These are phyloP conservation scores for Aphanomyces cochlioides DNA, from an alignment of 352 stramenopile species.

Conservation along the genomic window DNA sequence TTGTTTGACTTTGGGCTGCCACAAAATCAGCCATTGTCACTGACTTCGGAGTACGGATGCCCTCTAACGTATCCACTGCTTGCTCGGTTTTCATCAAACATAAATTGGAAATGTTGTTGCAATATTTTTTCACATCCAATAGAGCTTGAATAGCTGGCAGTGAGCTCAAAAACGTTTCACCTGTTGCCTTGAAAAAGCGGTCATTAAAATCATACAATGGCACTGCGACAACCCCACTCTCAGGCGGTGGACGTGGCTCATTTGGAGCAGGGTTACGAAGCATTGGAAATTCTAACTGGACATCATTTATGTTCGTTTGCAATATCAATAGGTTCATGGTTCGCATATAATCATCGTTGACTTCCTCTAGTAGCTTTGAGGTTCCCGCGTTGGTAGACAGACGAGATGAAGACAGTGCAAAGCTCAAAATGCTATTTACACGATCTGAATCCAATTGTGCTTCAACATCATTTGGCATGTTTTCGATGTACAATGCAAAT, in stretches of 20 bases:
- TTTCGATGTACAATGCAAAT: conserved; percentile 55
- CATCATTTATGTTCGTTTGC: conserved; percentile 61
- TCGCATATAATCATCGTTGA: conserved; percentile 88
- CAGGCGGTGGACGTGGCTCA: neutral
- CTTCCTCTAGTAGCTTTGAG: conserved; percentile 78
- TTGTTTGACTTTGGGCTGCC: conserved; percentile 63
- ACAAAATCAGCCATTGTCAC: conserved; percentile 54
- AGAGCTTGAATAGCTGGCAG: conserved; percentile 64
- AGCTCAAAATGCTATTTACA: conserved; percentile 69
- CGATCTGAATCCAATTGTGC: conserved; percentile 60
- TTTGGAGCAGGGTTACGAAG: conserved; percentile 42
- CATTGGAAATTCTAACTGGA: conserved; percentile 54
- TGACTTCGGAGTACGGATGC: neutral
- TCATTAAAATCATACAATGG: conserved; percentile 63
- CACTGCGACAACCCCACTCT: conserved; percentile 3
- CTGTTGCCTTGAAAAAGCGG: conserved; percentile 53
- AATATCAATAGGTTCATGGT: conserved; percentile 94
- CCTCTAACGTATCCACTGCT: conserved; percentile 4
- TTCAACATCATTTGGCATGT: conserved; percentile 67
- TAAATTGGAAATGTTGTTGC: conserved; percentile 34
- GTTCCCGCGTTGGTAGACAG: conserved; percentile 53
- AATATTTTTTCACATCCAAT: conserved; percentile 65
- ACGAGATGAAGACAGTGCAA: conserved; percentile 55
- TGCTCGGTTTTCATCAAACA: conserved; percentile 23
- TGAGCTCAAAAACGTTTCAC: conserved; percentile 67